These are phyloP conservation scores for Bruguiera hainesii DNA, from an alignment of 441 rosid species.

Conservation along the genomic window DNA sequence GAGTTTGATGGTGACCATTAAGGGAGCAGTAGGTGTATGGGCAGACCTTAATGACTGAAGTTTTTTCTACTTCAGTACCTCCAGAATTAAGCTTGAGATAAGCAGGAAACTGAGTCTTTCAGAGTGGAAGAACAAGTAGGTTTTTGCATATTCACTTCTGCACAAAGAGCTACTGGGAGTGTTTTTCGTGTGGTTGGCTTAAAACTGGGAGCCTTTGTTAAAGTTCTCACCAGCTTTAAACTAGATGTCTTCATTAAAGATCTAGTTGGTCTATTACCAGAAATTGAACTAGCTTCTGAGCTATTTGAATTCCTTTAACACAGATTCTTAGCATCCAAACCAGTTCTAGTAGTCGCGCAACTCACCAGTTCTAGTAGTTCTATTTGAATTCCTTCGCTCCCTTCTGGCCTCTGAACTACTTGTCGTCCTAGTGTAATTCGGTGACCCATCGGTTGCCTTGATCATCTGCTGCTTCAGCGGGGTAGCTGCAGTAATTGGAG, in stretches of 20 bases:
- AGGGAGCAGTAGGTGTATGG: conserved; percentile 85
- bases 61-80: conserved; percentile 56
- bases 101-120: conserved; percentile 67
- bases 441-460: conserved; percentile 39
- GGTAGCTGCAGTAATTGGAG: conserved; percentile 19
- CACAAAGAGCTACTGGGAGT: conserved; percentile 41
- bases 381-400: conserved; percentile 29
- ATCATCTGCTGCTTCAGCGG: conserved; percentile 35
- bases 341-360: conserved; percentile 21
- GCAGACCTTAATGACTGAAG: conserved; percentile 75
- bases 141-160: conserved; percentile 43
- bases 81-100: conserved; percentile 65
- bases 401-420: conserved; percentile 78
- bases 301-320: conserved; percentile 24
- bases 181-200: conserved; percentile 47
- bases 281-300: conserved; percentile 32
- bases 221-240: conserved; percentile 51
- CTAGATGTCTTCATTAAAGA: conserved; percentile 39
- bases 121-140: conserved; percentile 88
- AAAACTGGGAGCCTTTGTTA: conserved; percentile 62
- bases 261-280: conserved; percentile 32
- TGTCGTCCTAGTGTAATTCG: conserved; percentile 89
- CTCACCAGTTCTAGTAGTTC: conserved; percentile 20
- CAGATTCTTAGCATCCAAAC: conserved; percentile 31
- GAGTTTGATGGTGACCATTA: conserved; percentile 51